Evolutionary conservation across 352 stramenopile genomes (phyloP).

Genomic region (Globisporangium uncinulatum): DNA sequence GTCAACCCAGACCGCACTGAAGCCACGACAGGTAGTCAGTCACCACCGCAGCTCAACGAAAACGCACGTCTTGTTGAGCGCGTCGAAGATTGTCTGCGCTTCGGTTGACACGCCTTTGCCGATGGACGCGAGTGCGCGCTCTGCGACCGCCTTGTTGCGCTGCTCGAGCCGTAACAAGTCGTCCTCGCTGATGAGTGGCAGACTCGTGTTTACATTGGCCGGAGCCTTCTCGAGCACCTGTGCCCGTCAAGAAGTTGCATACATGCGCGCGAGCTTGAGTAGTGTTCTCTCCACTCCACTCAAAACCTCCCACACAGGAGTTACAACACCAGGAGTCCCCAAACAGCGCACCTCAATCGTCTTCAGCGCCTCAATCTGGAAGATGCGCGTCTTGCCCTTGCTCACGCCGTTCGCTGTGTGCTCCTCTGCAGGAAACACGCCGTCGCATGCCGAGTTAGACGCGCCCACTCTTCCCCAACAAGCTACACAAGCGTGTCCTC

Average conservation of each 20-base stretch:
- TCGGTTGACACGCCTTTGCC: constrained; percentile 64
- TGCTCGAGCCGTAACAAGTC: constrained; percentile 72
- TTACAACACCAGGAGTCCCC: not conserved
- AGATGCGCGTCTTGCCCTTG: constrained; percentile 70
- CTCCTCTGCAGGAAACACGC: constrained; percentile 33
- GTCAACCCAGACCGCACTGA: not conserved
- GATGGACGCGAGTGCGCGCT: constrained; percentile 74
- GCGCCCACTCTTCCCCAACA: too few species aligned
- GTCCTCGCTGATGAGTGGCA: constrained; percentile 57
- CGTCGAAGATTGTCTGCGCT: constrained; percentile 81
- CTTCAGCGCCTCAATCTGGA: constrained; percentile 66
- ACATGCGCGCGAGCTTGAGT: not conserved
- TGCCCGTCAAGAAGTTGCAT: not conserved
- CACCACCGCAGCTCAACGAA: not conserved
- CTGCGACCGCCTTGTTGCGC: constrained; percentile 60
- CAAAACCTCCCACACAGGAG: not conserved
- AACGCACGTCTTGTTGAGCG: constrained; percentile 85
- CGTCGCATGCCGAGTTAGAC: not conserved
- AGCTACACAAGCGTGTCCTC: not conserved
- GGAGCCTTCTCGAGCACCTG: constrained; percentile 50
- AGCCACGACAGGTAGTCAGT: too few species aligned
- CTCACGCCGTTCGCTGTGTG: constrained; percentile 17
- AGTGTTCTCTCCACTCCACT: not conserved
- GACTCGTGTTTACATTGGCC: constrained; percentile 30
- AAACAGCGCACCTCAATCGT: constrained; percentile 40